These are phyloP conservation scores for Alternaria burnsii DNA, from an alignment of 2,329 filamentous ascomycete genomes.

Conservation along the genomic window DNA sequence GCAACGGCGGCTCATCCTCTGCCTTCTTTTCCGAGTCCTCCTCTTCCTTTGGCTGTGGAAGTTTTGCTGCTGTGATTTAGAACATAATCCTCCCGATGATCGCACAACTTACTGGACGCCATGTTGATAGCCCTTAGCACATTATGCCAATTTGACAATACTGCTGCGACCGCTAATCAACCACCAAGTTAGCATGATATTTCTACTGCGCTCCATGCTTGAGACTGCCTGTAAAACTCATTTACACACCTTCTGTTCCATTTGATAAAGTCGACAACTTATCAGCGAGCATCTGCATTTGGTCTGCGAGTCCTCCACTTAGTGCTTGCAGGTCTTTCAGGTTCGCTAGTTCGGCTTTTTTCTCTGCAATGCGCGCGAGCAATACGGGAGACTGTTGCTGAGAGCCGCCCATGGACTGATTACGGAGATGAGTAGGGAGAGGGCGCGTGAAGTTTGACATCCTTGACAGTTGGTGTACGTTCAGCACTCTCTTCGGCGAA, in stretches of 20 bases:
- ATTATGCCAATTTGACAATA: conserved; percentile 87
- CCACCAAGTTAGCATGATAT: conserved; percentile 31
- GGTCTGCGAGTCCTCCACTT: conserved; percentile 77
- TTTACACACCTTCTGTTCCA: conserved; percentile 75
- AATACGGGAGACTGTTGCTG: conserved; percentile 73
- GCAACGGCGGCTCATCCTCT: conserved; percentile 64
- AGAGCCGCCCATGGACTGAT: conserved; percentile 50
- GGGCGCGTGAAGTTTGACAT: conserved; percentile 55
- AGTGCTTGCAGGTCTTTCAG: conserved; percentile 80
- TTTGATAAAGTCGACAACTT: conserved; percentile 80
- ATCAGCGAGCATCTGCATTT: conserved; percentile 83
- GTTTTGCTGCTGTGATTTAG: conserved; percentile 65
- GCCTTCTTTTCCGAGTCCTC: conserved; percentile 52
- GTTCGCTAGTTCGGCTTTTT: conserved; percentile 82
- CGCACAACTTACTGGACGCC: conserved; percentile 73
- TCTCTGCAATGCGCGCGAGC: conserved; percentile 80
- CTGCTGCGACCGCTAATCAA: conserved; percentile 76
- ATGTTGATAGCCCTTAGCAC: conserved; percentile 85
- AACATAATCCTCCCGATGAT: neutral
- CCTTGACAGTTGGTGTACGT: neutral
- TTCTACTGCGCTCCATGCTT: neutral
- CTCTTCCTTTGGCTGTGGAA: conserved; percentile 67
- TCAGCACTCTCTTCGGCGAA: conserved; percentile 1
- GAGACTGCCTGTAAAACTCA: neutral
- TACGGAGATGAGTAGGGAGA: conserved; percentile 72